Evolutionary conservation across 2,329 filamentous ascomycete species (phyloP).

Genomic region (Beauveria rudraprayagi): DNA sequence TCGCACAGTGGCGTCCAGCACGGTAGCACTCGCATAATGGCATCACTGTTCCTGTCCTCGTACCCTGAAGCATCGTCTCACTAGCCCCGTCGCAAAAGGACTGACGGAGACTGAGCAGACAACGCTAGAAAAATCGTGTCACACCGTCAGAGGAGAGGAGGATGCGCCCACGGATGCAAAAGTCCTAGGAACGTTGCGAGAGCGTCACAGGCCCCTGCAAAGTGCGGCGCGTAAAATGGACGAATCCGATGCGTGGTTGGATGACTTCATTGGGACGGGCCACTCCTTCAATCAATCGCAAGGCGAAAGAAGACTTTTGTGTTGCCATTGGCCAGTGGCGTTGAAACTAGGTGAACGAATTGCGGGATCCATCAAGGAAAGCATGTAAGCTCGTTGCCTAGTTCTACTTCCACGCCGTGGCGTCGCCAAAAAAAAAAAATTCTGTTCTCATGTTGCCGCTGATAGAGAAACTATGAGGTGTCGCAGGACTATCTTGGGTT

Average conservation of each 20-base stretch:
- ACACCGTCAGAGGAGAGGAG: neutral
- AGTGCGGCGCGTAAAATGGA: constrained; percentile 10
- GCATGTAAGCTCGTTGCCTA: neutral
- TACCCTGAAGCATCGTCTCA: neutral
- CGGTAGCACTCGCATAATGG: neutral
- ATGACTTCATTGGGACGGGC: constrained; percentile 1
- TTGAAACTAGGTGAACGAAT: constrained; percentile 2
- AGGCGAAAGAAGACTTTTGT: neutral
- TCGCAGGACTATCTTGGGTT: neutral
- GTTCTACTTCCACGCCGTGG: neutral
- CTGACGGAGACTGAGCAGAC: neutral
- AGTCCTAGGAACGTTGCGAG: neutral
- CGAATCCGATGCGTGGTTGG: constrained; percentile 8
- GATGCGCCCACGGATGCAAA: neutral
- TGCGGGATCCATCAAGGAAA: constrained; percentile 1
- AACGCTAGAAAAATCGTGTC: neutral
- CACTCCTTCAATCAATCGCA: constrained; percentile 11
- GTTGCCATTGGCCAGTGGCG: constrained; percentile 8
- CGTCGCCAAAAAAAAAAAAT: neutral
- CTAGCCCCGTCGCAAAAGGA: neutral
- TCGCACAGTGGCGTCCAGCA: neutral
- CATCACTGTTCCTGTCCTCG: neutral
- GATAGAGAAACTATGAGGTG: neutral
- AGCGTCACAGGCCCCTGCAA: neutral
- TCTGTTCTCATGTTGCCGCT: neutral